These are phyloP conservation scores for Metschnikowia cerradonensis DNA, from an alignment of 805 yeast genomes.

Conservation along the genomic window DNA sequence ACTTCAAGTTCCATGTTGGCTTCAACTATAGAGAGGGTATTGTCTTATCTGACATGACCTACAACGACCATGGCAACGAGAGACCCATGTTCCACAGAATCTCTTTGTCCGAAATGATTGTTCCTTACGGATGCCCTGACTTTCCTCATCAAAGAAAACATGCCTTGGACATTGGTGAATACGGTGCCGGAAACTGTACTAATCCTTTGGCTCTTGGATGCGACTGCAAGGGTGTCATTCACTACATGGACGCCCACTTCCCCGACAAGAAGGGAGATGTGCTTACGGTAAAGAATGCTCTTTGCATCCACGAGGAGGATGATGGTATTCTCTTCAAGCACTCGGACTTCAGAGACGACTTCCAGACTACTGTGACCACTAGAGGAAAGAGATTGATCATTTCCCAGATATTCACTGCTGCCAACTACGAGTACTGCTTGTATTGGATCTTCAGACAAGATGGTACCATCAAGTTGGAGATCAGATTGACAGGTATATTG, in stretches of 20 bases:
- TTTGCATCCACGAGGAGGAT: slow-evolving; percentile 84
- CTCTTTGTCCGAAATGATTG: slow-evolving; percentile 78
- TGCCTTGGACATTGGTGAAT: slow-evolving; percentile 83
- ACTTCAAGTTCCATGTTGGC: slow-evolving; percentile 74
- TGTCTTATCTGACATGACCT: slow-evolving; percentile 67
- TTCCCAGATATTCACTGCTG: slow-evolving; percentile 82
- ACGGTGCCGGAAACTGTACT: slow-evolving; percentile 84
- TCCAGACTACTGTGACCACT: slow-evolving; percentile 68
- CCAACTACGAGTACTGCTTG: slow-evolving; percentile 80
- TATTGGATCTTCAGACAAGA: slow-evolving; percentile 83
- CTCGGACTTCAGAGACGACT: slow-evolving; percentile 78
- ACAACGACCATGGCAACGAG: slow-evolving; percentile 70
- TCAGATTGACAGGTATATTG: slow-evolving; percentile 77
- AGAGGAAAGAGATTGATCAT: slow-evolving; percentile 71
- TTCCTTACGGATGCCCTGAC: slow-evolving; percentile 77
- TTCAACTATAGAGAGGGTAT: slow-evolving; percentile 85
- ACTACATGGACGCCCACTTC: slow-evolving; percentile 77
- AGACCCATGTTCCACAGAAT: slow-evolving; percentile 76
- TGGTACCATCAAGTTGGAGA: slow-evolving; percentile 75
- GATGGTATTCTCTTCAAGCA: slow-evolving; percentile 77
- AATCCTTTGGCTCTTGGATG: slow-evolving; percentile 76
- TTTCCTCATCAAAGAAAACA: slow-evolving; percentile 83
- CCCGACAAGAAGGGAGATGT: slow-evolving; percentile 66
- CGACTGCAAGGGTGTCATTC: slow-evolving; percentile 83
- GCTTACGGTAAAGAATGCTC: slow-evolving; percentile 67